These are phyloP conservation scores for Globisporangium middletonii DNA, from an alignment of 352 stramenopile genomes.

Conservation along the genomic window DNA sequence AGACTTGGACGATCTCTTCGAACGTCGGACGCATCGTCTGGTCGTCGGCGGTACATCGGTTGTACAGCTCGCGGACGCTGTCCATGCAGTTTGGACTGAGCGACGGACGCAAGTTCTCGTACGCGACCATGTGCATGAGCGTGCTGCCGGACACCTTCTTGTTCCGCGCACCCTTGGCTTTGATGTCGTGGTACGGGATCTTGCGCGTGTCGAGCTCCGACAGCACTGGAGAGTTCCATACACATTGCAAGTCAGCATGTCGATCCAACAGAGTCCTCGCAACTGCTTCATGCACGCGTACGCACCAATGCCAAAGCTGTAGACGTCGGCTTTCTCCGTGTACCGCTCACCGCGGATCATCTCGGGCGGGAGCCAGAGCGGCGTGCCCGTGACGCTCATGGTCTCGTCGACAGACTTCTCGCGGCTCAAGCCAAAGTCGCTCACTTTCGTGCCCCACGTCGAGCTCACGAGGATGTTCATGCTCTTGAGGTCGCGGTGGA, in stretches of 20 bases:
- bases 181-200: constrained; percentile 87
- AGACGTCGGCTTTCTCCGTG: constrained; percentile 86
- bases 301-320: constrained; percentile 84
- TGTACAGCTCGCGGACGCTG: constrained; percentile 73
- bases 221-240: constrained; percentile 39
- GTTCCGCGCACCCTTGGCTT: constrained; percentile 73
- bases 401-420: constrained; percentile 94
- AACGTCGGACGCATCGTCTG: constrained; percentile 74
- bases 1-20: constrained; percentile 79
- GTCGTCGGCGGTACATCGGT: constrained; percentile 75
- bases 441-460: constrained; percentile 91
- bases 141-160: constrained; percentile 84
- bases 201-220: constrained; percentile 81
- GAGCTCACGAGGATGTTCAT: constrained; percentile 89
- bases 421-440: constrained; percentile 96
- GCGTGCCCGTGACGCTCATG: constrained; percentile 89
- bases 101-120: constrained; percentile 81
- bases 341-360: constrained; percentile 88
- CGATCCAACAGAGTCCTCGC: neutral
- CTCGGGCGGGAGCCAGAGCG: constrained; percentile 80
- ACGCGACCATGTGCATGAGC: constrained; percentile 88
- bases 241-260: constrained; percentile 4
- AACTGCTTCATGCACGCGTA: neutral
- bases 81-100: constrained; percentile 81
- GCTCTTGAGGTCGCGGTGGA: constrained; percentile 98